Base-by-base conservation (phyloP, 352 stramenopile species). In the Phytophthora citrophthora region DNA sequence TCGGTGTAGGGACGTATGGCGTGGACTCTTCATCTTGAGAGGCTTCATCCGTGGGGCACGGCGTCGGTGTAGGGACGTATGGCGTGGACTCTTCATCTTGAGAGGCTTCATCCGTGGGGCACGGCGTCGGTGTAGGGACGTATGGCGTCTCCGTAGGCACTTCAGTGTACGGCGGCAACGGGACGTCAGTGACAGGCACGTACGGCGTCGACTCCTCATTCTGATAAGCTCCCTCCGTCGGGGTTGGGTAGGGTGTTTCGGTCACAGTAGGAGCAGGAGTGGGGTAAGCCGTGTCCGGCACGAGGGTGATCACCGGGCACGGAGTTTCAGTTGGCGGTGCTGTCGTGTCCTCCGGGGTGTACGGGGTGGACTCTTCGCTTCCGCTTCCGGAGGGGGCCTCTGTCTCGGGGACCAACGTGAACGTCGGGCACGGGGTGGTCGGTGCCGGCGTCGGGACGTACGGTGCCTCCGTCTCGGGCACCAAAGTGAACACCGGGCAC, bases 331-430 rank as follows among this genome's bases (percentile, higher is more conserved):
- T 29, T 7, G 45, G 27, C 10, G 26, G 11, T 29, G 44, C 34
- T 31, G 44, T 51, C 2, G 50, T 67, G 11, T 13, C 36, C 6
- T 20, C 16, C 27, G 61, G 61, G 9, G 54, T 60, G 47, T 65
- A 62, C 2, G 34, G 34, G 0, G 39, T 58, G 2, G 11, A 3
- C n/a, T 64, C 56, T 51, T 56, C 34, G 23, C 24, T 39, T 15
- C 34, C n/a, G 15, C 34, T 56, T 18, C 24, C 32, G 24, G 29
- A 29, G 3, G 60, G 54, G 5, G 51, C 64, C 5, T 48, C n/a
- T 9, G 59, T 74, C 7, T 70, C 65, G 8, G 60, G 60, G 5
- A 51, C 59, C 18, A 72, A 20, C 3, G 52, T 64, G 44, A 69
- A 45, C 0, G 8, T 3, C 4, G 54, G 61, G 13, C 54, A 70